Evolutionary conservation across 192 early-diverging fungal species (phyloP).

Genomic region (Dissophora ornata): DNA sequence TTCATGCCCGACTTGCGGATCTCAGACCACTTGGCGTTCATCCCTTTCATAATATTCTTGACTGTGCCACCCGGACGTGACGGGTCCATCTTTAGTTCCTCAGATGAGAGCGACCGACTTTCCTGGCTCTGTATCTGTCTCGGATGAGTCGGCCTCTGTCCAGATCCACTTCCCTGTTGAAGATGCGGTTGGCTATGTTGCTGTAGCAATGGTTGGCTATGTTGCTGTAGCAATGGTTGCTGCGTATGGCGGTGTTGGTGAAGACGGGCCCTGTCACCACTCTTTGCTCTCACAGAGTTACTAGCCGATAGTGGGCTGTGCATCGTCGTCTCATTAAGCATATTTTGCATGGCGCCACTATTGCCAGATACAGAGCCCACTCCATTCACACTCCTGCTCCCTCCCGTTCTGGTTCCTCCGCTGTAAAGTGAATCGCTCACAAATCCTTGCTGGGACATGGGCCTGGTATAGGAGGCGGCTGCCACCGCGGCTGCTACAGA

Average conservation of each 20-base stretch:
- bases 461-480: not conserved
- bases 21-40: conserved; percentile 44
- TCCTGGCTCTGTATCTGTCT: conserved; percentile 26
- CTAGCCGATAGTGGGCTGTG: too few species aligned
- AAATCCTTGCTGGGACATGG: conserved; percentile 30
- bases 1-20: conserved; percentile 22
- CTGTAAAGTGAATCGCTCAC: not conserved
- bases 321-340: conserved; percentile 13
- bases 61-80: conserved; percentile 19
- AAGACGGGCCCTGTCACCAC: too few species aligned
- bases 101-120: conserved; percentile 11
- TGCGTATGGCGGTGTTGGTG: not conserved
- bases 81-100: conserved; percentile 18
- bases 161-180: not conserved
- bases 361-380: too few species aligned
- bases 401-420: too few species aligned
- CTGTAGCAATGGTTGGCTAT: conserved; percentile 13
- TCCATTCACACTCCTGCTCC: too few species aligned
- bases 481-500: not conserved
- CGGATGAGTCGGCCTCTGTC: conserved; percentile 5
- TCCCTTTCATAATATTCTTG: conserved; percentile 37
- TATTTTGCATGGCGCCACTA: not conserved
- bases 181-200: conserved; percentile 14
- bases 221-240: conserved; percentile 11
- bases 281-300: not conserved